phyloP scores from a whole-genome alignment of 805 yeast species.

The Kodamaea kakaduensis region DNA sequence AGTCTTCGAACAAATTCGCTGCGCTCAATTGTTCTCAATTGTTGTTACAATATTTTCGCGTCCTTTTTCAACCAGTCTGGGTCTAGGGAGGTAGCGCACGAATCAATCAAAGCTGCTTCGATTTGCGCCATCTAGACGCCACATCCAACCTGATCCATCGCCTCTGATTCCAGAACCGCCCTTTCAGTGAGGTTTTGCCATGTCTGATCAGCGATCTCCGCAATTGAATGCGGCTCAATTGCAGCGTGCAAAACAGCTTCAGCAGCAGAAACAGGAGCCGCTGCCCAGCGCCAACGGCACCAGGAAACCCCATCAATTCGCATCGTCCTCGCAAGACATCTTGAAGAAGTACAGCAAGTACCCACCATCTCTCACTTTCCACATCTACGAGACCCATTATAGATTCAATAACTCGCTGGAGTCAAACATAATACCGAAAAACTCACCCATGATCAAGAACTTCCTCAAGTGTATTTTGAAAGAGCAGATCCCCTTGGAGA shows the following conservation, averaged over 20 bases:
- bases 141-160: no score
- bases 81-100: no score
- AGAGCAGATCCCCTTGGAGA: constrained; percentile 84
- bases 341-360: constrained; percentile 70
- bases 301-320: constrained; percentile 43
- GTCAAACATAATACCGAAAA: constrained; percentile 71
- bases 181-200: no score
- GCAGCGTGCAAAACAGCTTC: constrained; percentile 13
- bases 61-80: no score
- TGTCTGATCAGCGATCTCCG: constrained; percentile 7
- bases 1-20: no score
- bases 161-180: no score
- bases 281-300: constrained; percentile 6
- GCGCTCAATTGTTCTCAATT: no score
- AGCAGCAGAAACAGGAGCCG: constrained; percentile 9
- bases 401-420: constrained; percentile 86
- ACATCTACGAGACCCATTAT: constrained; percentile 87
- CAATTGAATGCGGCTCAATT: constrained; percentile 12
- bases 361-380: constrained; percentile 82
- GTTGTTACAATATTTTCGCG: no score
- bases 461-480: constrained; percentile 75
- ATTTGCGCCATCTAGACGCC: no score
- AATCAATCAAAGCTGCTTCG: no score
- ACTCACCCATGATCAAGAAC: constrained; percentile 70
- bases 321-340: constrained; percentile 68